Percentiles rank a stretch among this genome's conserved stretches.
These are phyloP conservation scores for Trichoderma atroviride DNA, from an alignment of 2,329 filamentous ascomycete genomes.

Conservation along the genomic window DNA sequence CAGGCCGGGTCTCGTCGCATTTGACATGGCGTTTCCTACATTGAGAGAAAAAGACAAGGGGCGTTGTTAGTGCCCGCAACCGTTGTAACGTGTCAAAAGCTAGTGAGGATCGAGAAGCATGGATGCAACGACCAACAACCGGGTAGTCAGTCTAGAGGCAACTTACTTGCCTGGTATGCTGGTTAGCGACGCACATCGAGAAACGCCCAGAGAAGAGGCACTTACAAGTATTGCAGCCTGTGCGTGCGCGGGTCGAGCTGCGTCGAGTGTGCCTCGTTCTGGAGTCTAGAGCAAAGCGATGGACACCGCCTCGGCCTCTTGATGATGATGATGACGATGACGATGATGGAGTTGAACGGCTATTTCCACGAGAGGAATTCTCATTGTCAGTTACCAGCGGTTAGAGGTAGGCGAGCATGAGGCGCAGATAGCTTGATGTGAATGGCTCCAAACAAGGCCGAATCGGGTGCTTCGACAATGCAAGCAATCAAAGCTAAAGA, in stretches of 20 bases:
- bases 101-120: not conserved
- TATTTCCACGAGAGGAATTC: not conserved
- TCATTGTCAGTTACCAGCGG: not conserved
- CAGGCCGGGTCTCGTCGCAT: slow-evolving; percentile 47
- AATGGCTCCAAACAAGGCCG: not conserved
- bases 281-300: slow-evolving; percentile 45
- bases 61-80: not conserved
- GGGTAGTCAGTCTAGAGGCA: not conserved
- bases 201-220: not conserved
- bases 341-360: slow-evolving; percentile 5
- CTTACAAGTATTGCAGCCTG: slow-evolving; percentile 45
- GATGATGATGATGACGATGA: slow-evolving; percentile 26
- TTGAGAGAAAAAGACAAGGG: not conserved
- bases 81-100: not conserved
- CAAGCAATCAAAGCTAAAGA: not conserved
- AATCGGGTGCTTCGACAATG: not conserved
- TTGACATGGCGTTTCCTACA: slow-evolving; percentile 47
- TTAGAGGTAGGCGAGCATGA: not conserved
- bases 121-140: not conserved
- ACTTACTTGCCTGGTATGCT: slow-evolving; percentile 40
- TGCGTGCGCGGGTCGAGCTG: slow-evolving; percentile 44
- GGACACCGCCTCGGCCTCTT: slow-evolving; percentile 36
- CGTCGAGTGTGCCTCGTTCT: slow-evolving; percentile 43
- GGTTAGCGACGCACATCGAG: slow-evolving; percentile 22
- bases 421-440: not conserved